Evolutionary conservation across 441 rosid genomes (phyloP).

Genomic region (Arabidopsis lyrata): DNA sequence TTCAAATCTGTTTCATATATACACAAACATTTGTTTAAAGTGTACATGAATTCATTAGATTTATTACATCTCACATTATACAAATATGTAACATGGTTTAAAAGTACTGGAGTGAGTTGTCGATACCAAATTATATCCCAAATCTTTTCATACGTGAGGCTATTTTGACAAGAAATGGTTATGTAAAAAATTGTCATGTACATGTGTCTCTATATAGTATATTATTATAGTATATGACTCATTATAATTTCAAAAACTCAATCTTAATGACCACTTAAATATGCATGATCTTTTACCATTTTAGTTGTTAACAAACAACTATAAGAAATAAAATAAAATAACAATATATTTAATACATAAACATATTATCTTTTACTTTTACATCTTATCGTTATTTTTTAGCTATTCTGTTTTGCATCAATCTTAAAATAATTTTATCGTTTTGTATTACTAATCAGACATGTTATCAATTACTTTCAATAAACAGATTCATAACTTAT

Average conservation of each 20-base stretch:
- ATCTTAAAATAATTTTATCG: not conserved
- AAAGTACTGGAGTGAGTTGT: constrained; percentile 1
- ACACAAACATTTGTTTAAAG: not conserved
- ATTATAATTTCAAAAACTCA: not conserved
- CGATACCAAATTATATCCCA: not conserved
- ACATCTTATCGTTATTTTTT: not conserved
- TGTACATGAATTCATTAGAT: not conserved
- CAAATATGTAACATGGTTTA: constrained; percentile 15
- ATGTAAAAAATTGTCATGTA: not conserved
- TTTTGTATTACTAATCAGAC: not conserved
- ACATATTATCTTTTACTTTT: not conserved
- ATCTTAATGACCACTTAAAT: not conserved
- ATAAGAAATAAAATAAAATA: not conserved
- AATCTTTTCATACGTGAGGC: not conserved
- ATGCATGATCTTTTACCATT: not conserved
- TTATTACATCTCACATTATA: not conserved
- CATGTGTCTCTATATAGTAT: not conserved
- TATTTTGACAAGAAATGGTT: not conserved
- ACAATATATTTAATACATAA: not conserved
- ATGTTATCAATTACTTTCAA: not conserved
- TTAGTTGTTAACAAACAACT: not conserved
- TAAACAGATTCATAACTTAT: no score
- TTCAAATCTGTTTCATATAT: not conserved
- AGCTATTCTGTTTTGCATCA: not conserved
- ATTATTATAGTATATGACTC: not conserved